Conservation (phyloP, 768 basidiomycete species). For the Hericium rajendrae region DNA sequence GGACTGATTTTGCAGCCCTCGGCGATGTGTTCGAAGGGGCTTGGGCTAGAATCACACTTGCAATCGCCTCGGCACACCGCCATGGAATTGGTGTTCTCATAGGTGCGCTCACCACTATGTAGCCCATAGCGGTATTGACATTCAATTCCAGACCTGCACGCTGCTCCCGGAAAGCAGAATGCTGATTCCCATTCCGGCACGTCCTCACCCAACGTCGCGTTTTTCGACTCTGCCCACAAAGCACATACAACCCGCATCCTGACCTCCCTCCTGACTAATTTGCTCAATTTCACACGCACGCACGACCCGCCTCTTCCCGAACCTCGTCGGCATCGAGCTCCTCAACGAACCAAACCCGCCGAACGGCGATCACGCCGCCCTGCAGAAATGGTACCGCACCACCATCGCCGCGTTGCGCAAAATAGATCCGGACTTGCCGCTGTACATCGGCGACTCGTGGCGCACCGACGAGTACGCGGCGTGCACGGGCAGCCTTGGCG, state of each 20-base stretch:
- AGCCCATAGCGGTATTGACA: conserved; percentile 5
- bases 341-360: conserved; percentile 49
- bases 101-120: conserved; percentile 30
- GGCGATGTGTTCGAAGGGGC: conserved; percentile 48
- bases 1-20: conserved; percentile 55
- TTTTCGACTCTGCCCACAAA: conserved; percentile 39
- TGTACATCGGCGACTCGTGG: conserved; percentile 77
- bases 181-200: conserved; percentile 57
- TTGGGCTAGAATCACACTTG: conserved; percentile 52
- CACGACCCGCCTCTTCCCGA: conserved; percentile 29
- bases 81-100: conserved; percentile 67
- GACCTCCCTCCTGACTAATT: conserved; percentile 29
- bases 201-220: conserved; percentile 35
- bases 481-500: conserved; percentile 5
- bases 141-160: conserved; percentile 48
- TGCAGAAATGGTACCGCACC: conserved; percentile 56
- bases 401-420: conserved; percentile 44
- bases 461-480: conserved; percentile 51
- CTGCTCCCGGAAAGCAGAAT: conserved; percentile 72
- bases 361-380: conserved; percentile 29
- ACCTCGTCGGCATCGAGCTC: conserved; percentile 48
- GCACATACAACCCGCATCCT: conserved; percentile 40
- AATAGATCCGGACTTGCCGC: conserved; percentile 46
- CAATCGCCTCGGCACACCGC: conserved; percentile 46
- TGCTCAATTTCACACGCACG: conserved; percentile 25